Percentiles rank a stretch among this genome's conserved stretches.
Evolutionary conservation across 2,329 filamentous ascomycete species (phyloP).

Genomic region (Periconia macrospinosa): DNA sequence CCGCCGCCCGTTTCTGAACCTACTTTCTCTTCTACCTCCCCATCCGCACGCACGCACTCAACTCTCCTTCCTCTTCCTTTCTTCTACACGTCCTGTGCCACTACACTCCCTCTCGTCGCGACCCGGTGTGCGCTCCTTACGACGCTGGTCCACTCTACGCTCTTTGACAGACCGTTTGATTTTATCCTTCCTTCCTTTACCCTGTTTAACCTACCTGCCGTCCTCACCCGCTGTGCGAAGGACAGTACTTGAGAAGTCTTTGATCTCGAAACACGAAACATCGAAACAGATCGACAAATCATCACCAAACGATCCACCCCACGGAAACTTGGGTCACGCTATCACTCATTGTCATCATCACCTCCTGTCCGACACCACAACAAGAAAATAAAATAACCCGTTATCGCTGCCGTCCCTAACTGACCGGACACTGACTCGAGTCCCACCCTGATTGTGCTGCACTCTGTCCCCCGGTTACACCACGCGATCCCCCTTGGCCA

Average conservation of each 20-base stretch:
- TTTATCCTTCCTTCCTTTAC: conserved; percentile 5
- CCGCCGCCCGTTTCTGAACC: conserved; percentile 8
- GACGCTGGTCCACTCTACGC: conserved; percentile 33
- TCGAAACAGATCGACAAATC: neutral
- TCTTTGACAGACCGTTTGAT: conserved; percentile 42
- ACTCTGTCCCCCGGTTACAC: conserved; percentile 20
- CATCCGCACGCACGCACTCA: conserved; percentile 4
- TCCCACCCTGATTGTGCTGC: conserved; percentile 2
- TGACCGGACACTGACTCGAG: neutral
- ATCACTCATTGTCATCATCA: no score
- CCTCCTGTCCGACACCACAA: no score
- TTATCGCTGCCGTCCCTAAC: neutral
- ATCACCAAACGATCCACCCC: neutral
- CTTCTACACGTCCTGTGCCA: conserved; percentile 26
- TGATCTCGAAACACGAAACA: neutral
- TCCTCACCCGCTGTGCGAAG: conserved; percentile 4
- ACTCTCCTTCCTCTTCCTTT: conserved; percentile 24
- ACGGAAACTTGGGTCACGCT: no score
- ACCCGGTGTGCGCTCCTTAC: conserved; percentile 46
- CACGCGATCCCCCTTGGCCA: conserved; percentile 26
- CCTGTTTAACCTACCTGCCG: neutral
- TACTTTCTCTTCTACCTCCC: neutral
- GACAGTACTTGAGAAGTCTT: conserved; percentile 16
- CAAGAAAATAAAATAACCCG: neutral
- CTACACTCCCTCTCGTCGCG: conserved; percentile 29